Evolutionary conservation across 1,284 basidiomycete species (phyloP), one percentile per base, ranked within the genome.

Genomic region (Rhodotorula sp.): DNA sequence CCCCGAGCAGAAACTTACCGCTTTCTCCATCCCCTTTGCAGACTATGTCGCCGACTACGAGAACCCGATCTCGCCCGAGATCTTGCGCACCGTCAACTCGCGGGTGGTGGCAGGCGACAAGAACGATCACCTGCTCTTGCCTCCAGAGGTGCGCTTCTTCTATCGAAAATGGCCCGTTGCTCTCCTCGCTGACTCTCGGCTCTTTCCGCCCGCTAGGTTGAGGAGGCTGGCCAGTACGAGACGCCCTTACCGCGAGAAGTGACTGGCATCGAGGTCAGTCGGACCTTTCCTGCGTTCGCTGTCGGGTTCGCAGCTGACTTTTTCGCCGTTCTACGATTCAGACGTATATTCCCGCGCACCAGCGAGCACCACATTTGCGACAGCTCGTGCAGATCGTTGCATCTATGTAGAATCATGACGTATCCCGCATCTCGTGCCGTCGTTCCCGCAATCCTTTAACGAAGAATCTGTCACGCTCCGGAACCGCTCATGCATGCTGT

Each of bases 1-100:
- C 49, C n/a, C 34, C 34, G 34, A 34, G 34, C 34, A 43, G 39
- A 26, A 15, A n/a, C 46, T 56, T 10, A 58, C 62, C n/a, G 39
- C 39, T 43, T n/a, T 12, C 52, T n/a, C 16, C 80, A 93, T 97
- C 87, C 97, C 96, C 83, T 91, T 91, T 71, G 95, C 97, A 83
- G 99, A 99, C 85, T 96, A 97, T 80, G 95, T 97, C 71, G 97
- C 97, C 61, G 97, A 99, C 83, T 97, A 97, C 81, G 93, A 97
- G 90, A 93, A 92, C 77, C 95, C 95, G 8, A 96, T 98, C 78
- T 94, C 94, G 0, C 91, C 93, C 47, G 95, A 98, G 83, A 97
- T 98, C 71, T 85, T 98, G 61, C 90, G 92, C 69, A 92, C 97
- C n/a, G 95, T 98, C 59, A 93, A 94, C 54, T 91, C 93, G 54